These are phyloP conservation scores for Trichosporon sp. DNA, from an alignment of 1,284 basidiomycete species.

Conservation along the genomic window DNA sequence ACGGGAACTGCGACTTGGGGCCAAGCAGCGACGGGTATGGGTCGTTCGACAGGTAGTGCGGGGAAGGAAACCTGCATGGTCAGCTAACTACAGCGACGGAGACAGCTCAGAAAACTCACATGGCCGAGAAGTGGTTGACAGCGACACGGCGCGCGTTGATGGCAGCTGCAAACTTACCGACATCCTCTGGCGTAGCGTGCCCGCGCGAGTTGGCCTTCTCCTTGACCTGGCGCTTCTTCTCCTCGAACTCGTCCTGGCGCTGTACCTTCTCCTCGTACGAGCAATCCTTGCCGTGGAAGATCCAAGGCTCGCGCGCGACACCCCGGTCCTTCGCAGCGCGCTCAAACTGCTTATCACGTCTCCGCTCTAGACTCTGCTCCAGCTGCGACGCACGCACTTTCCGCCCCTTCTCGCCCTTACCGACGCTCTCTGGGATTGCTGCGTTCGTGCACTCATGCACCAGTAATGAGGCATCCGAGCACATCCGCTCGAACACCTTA, in stretches of 20 bases:
- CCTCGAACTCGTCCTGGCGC: conserved; percentile 46
- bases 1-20: conserved; percentile 42
- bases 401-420: conserved; percentile 37
- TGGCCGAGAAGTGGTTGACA: conserved; percentile 74
- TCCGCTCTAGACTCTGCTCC: conserved; percentile 40
- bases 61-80: conserved; percentile 26
- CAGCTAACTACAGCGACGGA: neutral
- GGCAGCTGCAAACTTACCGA: conserved; percentile 66
- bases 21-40: conserved; percentile 51
- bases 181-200: conserved; percentile 77
- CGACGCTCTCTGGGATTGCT: conserved; percentile 56
- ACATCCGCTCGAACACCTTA: conserved; percentile 30
- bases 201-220: conserved; percentile 61
- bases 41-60: conserved; percentile 27
- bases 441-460: conserved; percentile 80
- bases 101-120: conserved; percentile 50
- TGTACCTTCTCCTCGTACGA: conserved; percentile 46
- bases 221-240: conserved; percentile 51
- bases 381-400: conserved; percentile 31
- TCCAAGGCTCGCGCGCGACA: conserved; percentile 13
- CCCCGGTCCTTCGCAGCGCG: conserved; percentile 20
- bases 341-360: conserved; percentile 28
- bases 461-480: conserved; percentile 37
- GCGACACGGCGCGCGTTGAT: conserved; percentile 63
- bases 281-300: conserved; percentile 12